phyloP scores from a whole-genome alignment of 1,284 basidiomycete genomes.

The Cystobasidiaceae sp. region DNA sequence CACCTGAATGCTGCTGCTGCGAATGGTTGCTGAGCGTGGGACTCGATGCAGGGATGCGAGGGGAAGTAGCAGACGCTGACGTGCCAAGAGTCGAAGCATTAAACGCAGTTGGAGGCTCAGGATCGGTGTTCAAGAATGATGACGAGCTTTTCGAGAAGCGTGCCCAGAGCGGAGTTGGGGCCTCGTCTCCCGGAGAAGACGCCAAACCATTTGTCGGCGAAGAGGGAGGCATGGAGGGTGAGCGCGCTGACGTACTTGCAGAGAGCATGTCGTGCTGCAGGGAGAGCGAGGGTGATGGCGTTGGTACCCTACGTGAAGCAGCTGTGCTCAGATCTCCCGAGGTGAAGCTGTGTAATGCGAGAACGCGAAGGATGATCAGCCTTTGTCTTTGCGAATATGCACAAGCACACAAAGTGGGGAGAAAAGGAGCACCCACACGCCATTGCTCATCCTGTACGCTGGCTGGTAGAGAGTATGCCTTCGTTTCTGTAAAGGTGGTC shows the following conservation, averaged over 20 bases:
- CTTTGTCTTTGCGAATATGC: neutral
- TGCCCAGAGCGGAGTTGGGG: neutral
- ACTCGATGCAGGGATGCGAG: neutral
- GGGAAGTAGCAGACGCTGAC: neutral
- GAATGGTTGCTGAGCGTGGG: neutral
- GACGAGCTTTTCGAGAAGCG: neutral
- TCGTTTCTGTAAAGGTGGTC: neutral
- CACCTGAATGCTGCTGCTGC: too few species aligned
- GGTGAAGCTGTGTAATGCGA: neutral
- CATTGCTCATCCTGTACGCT: slow-evolving; percentile 17
- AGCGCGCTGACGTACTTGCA: too few species aligned
- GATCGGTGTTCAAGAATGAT: neutral
- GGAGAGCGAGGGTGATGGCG: neutral
- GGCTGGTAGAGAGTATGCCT: neutral
- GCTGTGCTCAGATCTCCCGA: slow-evolving; percentile 10
- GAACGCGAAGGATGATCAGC: too few species aligned
- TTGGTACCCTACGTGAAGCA: neutral
- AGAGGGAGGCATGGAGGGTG: too few species aligned
- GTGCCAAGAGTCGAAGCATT: neutral
- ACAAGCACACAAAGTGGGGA: neutral
- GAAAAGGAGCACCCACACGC: neutral
- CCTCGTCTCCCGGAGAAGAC: too few species aligned
- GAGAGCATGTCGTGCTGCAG: neutral
- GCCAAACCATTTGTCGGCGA: too few species aligned
- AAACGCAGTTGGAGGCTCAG: neutral